These are phyloP conservation scores for Ustilago crameri DNA, from an alignment of 1,284 basidiomycete species.

Conservation along the genomic window DNA sequence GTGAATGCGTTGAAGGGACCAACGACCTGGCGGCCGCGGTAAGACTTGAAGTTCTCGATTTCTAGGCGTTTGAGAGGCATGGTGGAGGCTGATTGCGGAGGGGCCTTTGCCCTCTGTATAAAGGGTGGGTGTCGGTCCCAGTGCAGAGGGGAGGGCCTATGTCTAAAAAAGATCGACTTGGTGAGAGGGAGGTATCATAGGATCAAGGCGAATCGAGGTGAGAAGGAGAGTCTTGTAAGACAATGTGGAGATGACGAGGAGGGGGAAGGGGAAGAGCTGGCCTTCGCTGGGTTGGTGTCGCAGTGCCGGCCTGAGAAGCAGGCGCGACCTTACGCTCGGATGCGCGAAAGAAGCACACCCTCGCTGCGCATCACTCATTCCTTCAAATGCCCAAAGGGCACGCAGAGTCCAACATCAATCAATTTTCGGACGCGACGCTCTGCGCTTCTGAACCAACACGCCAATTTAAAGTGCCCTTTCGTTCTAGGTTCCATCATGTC, in stretches of 20 bases:
- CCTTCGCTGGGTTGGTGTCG: too few relatives aligned
- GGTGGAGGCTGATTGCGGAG: slow-evolving; percentile 20
- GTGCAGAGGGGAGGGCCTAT: neutral
- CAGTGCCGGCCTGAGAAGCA: neutral
- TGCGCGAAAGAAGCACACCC: neutral
- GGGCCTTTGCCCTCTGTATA: slow-evolving; percentile 28
- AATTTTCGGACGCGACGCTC: slow-evolving; percentile 17
- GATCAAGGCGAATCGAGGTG: neutral
- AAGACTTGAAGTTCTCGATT: slow-evolving; percentile 70
- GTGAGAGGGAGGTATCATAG: neutral
- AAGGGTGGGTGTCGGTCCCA: slow-evolving; percentile 1
- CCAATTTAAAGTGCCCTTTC: neutral
- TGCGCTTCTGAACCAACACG: slow-evolving; percentile 6
- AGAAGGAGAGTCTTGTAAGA: neutral
- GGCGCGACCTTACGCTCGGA: neutral
- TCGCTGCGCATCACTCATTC: too few relatives aligned
- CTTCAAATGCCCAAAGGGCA: neutral
- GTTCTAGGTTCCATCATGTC: too few relatives aligned
- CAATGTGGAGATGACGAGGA: slow-evolving; percentile 1
- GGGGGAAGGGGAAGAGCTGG: neutral
- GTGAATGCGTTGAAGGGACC: slow-evolving; percentile 94
- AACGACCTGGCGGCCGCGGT: slow-evolving; percentile 85
- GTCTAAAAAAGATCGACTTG: neutral
- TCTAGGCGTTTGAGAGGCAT: slow-evolving; percentile 67
- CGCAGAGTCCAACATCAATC: slow-evolving; percentile 10